A percentile compares a stretch with the other conserved stretches of the same genome.
phyloP scores from a whole-genome alignment of 1,284 basidiomycete genomes.

The Moesziomyces sp. region DNA sequence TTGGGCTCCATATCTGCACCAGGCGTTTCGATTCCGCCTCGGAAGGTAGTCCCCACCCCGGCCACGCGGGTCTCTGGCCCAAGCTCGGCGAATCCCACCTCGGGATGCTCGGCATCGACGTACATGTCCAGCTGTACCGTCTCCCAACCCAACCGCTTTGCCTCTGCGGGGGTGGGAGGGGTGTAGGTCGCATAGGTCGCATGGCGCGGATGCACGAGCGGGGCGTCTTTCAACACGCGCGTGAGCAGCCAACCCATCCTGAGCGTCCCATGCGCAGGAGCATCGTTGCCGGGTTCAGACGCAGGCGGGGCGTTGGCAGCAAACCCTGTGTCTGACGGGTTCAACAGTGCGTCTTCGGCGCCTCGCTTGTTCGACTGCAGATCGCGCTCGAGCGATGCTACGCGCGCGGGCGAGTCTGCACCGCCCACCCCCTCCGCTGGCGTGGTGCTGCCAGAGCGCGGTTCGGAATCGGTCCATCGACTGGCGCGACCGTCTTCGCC shows the following conservation, averaged over 20 bases:
- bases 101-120: constrained; percentile 43
- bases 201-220: constrained; percentile 62
- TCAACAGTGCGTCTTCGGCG: constrained; percentile 30
- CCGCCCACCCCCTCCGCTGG: background rate
- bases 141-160: constrained; percentile 26
- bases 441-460: background rate
- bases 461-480: constrained; percentile 25
- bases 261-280: constrained; percentile 14
- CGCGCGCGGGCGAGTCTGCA: constrained; percentile 12
- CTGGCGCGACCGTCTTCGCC: constrained; percentile 26
- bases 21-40: constrained; percentile 49
- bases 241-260: constrained; percentile 59
- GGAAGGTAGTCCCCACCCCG: constrained; percentile 49
- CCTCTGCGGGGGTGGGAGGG: constrained; percentile 12
- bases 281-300: constrained; percentile 2
- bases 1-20: constrained; percentile 22
- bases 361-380: constrained; percentile 12
- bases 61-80: constrained; percentile 33
- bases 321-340: constrained; percentile 35
- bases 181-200: constrained; percentile 37
- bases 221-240: constrained; percentile 52
- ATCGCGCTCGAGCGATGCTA: constrained; percentile 21
- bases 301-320: constrained; percentile 21
- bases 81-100: constrained; percentile 63
- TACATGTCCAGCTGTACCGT: constrained; percentile 42